Conservation (phyloP, 2,329 filamentous ascomycete genomes). For the Ilyonectria sp. region DNA sequence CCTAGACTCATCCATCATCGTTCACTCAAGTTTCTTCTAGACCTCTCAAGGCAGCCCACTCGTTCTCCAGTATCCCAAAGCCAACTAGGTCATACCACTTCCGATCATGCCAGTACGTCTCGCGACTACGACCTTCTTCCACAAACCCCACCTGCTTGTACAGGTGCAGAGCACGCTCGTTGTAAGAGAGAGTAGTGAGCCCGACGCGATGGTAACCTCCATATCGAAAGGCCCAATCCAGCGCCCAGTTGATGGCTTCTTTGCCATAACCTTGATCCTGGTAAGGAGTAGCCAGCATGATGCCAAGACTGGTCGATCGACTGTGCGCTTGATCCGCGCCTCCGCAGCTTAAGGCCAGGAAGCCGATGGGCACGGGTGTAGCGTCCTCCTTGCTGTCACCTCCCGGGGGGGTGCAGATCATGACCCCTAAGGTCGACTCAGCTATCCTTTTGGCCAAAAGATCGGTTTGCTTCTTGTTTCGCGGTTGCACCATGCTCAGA, state of each 20-base stretch:
- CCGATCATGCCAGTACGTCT: slow-evolving; percentile 60
- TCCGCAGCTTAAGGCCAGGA: background rate
- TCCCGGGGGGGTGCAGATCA: background rate
- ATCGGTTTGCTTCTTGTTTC: background rate
- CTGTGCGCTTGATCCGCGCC: background rate
- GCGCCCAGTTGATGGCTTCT: slow-evolving; percentile 63
- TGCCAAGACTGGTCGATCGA: slow-evolving; percentile 48
- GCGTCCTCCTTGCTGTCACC: background rate
- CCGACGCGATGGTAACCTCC: slow-evolving; percentile 61
- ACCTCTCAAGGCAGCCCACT: slow-evolving; percentile 51
- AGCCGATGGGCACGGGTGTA: background rate
- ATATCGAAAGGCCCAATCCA: slow-evolving; percentile 63
- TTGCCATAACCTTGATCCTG: slow-evolving; percentile 61
- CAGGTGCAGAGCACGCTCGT: slow-evolving; percentile 58
- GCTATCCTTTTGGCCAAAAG: background rate
- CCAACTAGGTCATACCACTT: slow-evolving; percentile 55
- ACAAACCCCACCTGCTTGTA: slow-evolving; percentile 63
- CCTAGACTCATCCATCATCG: too few relatives aligned
- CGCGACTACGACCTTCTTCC: slow-evolving; percentile 58
- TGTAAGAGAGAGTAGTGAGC: slow-evolving; percentile 59
- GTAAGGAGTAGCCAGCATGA: slow-evolving; percentile 53
- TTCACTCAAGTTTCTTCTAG: background rate
- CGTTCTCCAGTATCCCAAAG: slow-evolving; percentile 56
- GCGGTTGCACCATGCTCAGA: background rate
- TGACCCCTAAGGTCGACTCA: background rate